Evolutionary conservation across 2,329 filamentous ascomycete genomes (phyloP).

Genomic region (Didymella pinodella): DNA sequence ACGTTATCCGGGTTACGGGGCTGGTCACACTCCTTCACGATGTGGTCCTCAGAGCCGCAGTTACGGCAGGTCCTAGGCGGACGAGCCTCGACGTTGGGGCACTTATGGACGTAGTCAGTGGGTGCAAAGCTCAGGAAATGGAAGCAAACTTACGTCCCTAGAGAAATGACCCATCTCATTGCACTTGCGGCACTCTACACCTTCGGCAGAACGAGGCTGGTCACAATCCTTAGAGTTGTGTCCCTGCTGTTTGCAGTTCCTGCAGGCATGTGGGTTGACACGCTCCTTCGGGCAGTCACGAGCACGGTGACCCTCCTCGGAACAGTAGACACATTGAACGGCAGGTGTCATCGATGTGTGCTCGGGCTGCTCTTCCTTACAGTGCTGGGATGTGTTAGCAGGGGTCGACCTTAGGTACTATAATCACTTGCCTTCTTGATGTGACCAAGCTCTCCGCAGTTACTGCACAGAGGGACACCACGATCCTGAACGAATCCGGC

Average conservation of each 20-base stretch:
- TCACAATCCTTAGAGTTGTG: slow-evolving; percentile 51
- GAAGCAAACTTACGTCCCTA: slow-evolving; percentile 35
- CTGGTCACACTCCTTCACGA: slow-evolving; percentile 49
- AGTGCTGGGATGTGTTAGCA: slow-evolving; percentile 53
- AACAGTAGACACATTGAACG: slow-evolving; percentile 72
- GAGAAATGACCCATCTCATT: slow-evolving; percentile 58
- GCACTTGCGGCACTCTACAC: slow-evolving; percentile 72
- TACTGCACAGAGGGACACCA: slow-evolving; percentile 67
- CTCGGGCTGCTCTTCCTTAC: slow-evolving; percentile 66
- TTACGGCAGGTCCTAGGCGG: slow-evolving; percentile 46
- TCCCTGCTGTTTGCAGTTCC: slow-evolving; percentile 67
- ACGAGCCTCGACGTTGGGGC: slow-evolving; percentile 42
- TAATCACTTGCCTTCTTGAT: slow-evolving; percentile 52
- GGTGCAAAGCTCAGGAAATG: not conserved
- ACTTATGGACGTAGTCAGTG: slow-evolving; percentile 38
- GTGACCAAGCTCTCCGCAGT: slow-evolving; percentile 72
- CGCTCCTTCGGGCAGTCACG: slow-evolving; percentile 68
- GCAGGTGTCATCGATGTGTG: slow-evolving; percentile 51
- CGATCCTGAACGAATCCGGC: slow-evolving; percentile 70
- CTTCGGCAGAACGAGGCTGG: slow-evolving; percentile 59
- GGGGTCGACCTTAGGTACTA: not conserved
- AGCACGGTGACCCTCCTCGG: slow-evolving; percentile 68
- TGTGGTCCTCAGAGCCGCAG: slow-evolving; percentile 49
- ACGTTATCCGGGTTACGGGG: slow-evolving; percentile 51
- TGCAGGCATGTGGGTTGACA: slow-evolving; percentile 70